Evolutionary conservation across 2,329 filamentous ascomycete species (phyloP).

Genomic region (Arachnomyces sp.): DNA sequence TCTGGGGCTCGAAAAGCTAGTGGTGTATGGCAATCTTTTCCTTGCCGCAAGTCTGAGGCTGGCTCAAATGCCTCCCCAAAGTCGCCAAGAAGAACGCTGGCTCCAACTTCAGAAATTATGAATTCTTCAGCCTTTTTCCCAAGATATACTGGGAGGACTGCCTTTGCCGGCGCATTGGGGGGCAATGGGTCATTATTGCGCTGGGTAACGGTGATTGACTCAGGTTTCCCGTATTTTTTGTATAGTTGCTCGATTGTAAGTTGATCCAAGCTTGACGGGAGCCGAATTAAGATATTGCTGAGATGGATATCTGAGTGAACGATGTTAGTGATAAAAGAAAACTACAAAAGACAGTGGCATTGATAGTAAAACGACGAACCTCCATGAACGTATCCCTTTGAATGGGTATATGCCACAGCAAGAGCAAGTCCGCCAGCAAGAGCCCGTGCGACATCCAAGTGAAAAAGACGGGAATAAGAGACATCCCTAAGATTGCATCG

Average conservation of each 20-base stretch:
- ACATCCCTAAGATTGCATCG: conserved; percentile 14
- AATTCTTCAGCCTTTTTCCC: conserved; percentile 23
- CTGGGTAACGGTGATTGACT: conserved; percentile 19
- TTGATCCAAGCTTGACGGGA: conserved; percentile 19
- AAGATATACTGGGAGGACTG: conserved; percentile 19
- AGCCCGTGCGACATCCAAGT: conserved; percentile 13
- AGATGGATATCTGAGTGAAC: conserved; percentile 22
- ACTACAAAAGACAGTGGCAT: background rate
- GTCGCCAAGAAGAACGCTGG: conserved; percentile 24
- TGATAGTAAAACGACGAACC: conserved; percentile 6
- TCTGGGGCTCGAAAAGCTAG: conserved; percentile 14
- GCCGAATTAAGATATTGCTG: conserved; percentile 18
- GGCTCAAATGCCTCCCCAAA: conserved; percentile 26
- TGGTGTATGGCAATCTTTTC: conserved; percentile 17
- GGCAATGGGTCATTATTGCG: conserved; percentile 18
- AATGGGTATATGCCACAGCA: conserved; percentile 14
- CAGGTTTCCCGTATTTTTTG: conserved; percentile 21
- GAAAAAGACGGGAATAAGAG: conserved; percentile 10
- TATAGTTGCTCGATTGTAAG: conserved; percentile 26
- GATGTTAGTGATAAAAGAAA: background rate
- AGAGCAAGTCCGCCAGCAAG: conserved; percentile 9
- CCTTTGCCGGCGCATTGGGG: conserved; percentile 20
- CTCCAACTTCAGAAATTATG: conserved; percentile 17
- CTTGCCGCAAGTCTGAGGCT: conserved; percentile 2
- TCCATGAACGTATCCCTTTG: conserved; percentile 14